Evolutionary conservation across 352 stramenopile species (phyloP).

Genomic region (Pythium apleroticum): DNA sequence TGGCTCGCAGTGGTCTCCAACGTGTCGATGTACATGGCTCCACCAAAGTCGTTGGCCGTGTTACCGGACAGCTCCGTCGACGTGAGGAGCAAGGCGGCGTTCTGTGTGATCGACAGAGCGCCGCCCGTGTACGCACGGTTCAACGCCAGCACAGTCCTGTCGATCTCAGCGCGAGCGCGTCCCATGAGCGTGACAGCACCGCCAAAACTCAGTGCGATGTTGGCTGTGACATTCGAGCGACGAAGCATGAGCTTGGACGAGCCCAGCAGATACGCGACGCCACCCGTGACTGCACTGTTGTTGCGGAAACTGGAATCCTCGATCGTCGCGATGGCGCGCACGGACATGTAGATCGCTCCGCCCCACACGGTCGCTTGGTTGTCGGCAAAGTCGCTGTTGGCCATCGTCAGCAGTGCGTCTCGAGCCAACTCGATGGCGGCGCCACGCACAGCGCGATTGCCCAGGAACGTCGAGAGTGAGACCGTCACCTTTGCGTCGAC

Average conservation of each 20-base stretch:
- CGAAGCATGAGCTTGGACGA: slow-evolving; percentile 31
- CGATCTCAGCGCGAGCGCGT: slow-evolving; percentile 24
- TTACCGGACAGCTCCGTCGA: slow-evolving; percentile 41
- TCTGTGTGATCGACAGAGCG: slow-evolving; percentile 41
- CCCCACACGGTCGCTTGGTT: slow-evolving; percentile 41
- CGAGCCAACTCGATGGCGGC: slow-evolving; percentile 54
- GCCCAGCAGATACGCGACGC: slow-evolving; percentile 46
- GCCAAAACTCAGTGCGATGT: slow-evolving; percentile 46
- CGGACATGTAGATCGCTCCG: slow-evolving; percentile 49
- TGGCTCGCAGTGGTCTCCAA: slow-evolving; percentile 10
- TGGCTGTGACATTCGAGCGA: slow-evolving; percentile 17
- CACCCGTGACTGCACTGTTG: slow-evolving; percentile 50
- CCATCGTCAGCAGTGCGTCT: slow-evolving; percentile 33
- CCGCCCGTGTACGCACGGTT: slow-evolving; percentile 57
- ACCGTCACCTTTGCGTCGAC: slow-evolving; percentile 43
- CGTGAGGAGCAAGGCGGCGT: slow-evolving; percentile 31
- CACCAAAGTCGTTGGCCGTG: slow-evolving; percentile 47
- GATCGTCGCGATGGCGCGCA: slow-evolving; percentile 39
- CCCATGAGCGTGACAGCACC: slow-evolving; percentile 39
- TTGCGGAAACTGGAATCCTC: slow-evolving; percentile 29
- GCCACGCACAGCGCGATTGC: slow-evolving; percentile 39
- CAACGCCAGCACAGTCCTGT: slow-evolving; percentile 19
- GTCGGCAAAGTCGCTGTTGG: slow-evolving; percentile 20
- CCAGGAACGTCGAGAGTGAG: slow-evolving; percentile 23
- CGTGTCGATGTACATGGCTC: slow-evolving; percentile 54